Evolutionary conservation across 1,284 basidiomycete species (phyloP).

Genomic region (Tilletiaria anomala): DNA sequence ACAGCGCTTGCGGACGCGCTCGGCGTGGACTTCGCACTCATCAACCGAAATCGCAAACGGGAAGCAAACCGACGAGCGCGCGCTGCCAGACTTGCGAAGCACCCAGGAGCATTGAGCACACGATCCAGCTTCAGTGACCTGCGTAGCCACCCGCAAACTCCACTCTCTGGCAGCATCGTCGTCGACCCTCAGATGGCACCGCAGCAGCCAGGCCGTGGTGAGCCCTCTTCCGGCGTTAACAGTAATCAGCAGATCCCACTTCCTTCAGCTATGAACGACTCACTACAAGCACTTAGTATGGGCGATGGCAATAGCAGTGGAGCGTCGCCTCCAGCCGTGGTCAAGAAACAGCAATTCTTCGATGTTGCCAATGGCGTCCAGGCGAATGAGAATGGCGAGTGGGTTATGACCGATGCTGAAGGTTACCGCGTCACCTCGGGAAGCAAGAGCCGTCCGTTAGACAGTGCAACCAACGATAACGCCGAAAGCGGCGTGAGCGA

Average conservation of each 20-base stretch:
- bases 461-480: constrained; percentile 4
- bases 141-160: constrained; percentile 18
- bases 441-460: constrained; percentile 6
- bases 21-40: constrained; percentile 88
- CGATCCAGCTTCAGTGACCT: constrained; percentile 18
- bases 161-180: constrained; percentile 20
- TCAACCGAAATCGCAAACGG: constrained; percentile 62
- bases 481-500: constrained; percentile 6
- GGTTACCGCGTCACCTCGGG: constrained; percentile 26
- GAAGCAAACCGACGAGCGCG: constrained; percentile 27
- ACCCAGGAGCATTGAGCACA: constrained; percentile 10
- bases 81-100: constrained; percentile 14
- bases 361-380: constrained; percentile 38
- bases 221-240: too few species aligned
- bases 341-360: constrained; percentile 9
- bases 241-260: not conserved
- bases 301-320: too few species aligned
- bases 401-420: constrained; percentile 34
- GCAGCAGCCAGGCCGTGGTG: not conserved
- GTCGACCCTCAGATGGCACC: constrained; percentile 14
- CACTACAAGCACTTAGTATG: too few species aligned
- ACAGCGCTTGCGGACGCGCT: constrained; percentile 91
- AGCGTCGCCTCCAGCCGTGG: too few species aligned
- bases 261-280: not conserved
- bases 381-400: constrained; percentile 40